phyloP scores from a whole-genome alignment of 805 yeast species.

The Spathaspora girioi region DNA sequence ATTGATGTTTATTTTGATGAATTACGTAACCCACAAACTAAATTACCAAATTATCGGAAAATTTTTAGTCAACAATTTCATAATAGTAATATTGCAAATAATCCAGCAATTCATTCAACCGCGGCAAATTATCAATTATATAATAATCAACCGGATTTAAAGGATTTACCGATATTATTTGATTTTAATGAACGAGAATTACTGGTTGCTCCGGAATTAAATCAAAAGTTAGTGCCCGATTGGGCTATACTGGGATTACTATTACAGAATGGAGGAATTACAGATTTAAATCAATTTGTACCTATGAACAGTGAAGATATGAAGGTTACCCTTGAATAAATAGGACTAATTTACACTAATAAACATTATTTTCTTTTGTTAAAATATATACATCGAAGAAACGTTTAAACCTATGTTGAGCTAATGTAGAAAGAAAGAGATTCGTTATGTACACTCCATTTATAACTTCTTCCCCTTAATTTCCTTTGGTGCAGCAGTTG shows the following conservation, averaged over 20 bases:
- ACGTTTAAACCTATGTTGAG: no score
- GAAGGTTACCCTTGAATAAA: slow-evolving; percentile 31
- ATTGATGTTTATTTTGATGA: slow-evolving; percentile 54
- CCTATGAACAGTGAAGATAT: slow-evolving; percentile 38
- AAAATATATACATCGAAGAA: no score
- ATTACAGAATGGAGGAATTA: slow-evolving; percentile 20
- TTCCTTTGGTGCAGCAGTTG: not conserved
- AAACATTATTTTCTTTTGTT: not conserved
- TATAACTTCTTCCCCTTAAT: not conserved
- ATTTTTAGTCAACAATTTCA: slow-evolving; percentile 36
- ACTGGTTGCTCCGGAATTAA: slow-evolving; percentile 40
- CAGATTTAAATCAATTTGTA: slow-evolving; percentile 31
- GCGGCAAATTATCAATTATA: slow-evolving; percentile 41
- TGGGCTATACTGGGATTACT: slow-evolving; percentile 22
- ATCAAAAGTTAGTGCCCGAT: slow-evolving; percentile 39
- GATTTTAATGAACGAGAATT: slow-evolving; percentile 53
- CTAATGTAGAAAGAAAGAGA: not conserved
- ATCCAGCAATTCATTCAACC: slow-evolving; percentile 25
- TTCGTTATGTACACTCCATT: no score
- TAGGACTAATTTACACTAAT: not conserved
- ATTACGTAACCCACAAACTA: slow-evolving; percentile 36
- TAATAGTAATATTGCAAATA: slow-evolving; percentile 11
- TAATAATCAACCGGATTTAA: slow-evolving; percentile 36
- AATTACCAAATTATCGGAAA: slow-evolving; percentile 43
- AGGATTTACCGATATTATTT: slow-evolving; percentile 46